phyloP scores from a whole-genome alignment of 83 land plant species.

The Isoetes engelmannii region DNA sequence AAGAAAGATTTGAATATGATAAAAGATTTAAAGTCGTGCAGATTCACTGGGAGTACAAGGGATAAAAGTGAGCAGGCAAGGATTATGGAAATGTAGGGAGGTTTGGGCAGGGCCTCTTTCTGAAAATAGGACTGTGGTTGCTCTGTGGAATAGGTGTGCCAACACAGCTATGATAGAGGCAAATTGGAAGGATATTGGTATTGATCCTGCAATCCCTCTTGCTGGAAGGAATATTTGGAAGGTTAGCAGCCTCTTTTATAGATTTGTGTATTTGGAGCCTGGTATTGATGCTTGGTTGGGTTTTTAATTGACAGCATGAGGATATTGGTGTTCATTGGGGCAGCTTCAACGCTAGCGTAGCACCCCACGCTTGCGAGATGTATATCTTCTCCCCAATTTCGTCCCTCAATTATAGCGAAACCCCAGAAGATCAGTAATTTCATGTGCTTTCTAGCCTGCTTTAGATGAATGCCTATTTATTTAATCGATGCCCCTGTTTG shows the following conservation, averaged over 20 bases:
- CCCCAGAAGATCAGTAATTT: too few species aligned
- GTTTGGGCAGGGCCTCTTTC: constrained; percentile 64
- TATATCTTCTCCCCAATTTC: not conserved
- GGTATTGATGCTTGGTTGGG: not conserved
- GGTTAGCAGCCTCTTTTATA: not conserved
- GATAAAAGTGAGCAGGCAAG: constrained; percentile 26
- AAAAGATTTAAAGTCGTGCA: not conserved
- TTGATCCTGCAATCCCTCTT: not conserved
- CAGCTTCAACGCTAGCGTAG: constrained; percentile 12
- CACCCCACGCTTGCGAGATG: constrained; percentile 16
- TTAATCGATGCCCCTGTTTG: too few species aligned
- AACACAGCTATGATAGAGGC: not conserved
- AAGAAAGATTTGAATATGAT: constrained; percentile 22
- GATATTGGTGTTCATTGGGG: not conserved
- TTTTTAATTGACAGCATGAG: constrained; percentile 11
- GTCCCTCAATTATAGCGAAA: too few species aligned
- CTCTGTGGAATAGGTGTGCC: constrained; percentile 12
- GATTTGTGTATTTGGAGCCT: not conserved
- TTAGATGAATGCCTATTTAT: too few species aligned
- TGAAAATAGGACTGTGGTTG: constrained; percentile 21
- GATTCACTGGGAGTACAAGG: constrained; percentile 29
- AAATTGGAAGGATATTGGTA: constrained; percentile 10
- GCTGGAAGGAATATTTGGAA: constrained; percentile 11
- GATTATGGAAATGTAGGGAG: constrained; percentile 13
- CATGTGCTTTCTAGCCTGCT: too few species aligned